Evolutionary conservation across 2,329 filamentous ascomycete genomes (phyloP), one percentile per base, ranked within the genome.

Genomic region (Colletotrichum aenigma): DNA sequence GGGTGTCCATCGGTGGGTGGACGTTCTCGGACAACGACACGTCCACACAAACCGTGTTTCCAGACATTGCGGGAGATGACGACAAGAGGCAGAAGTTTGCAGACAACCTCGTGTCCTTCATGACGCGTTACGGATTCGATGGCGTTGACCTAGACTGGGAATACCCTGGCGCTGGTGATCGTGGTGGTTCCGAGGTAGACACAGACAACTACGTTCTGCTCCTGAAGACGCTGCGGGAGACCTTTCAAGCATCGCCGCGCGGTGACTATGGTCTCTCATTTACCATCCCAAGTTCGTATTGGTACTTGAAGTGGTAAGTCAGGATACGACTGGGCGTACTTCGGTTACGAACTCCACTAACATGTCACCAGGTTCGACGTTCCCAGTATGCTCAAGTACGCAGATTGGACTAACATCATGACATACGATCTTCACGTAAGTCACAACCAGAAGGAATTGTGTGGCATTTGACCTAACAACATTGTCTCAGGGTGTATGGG

Each of bases 201-300:
- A 66, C 34, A 4, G 34, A 60, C 12, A 80, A 80, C 64, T 79
- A 65, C 38, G 62, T 78, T 12, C 18, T 16, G 4, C 56, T 81
- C 16, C 24, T 79, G n/a, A 79, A 91, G 93, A 89, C 85, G 89
- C 88, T 9, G 13, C 61, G 26, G 60, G 43, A 36, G 30, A 13
- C 30, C 12, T 72, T 75, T 21, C 36, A 70, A 24, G 28, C 55
- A 7, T 34, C 43, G 26, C 8, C 32, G 28, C 7, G 38, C 13
- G 30, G 28, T 3, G 55, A 62, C 16, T 76, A 36, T 38, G 76
- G 60, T 21, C 15, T 79, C 9, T 71, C 75, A 1, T 73, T 78
- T 38, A 78, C 78, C 8, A 62, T 66, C 4, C 77, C 78, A 8
- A 55, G 73, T 7, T 71, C 71, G 3, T 77, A 74, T 38, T 79